Evolutionary conservation across 2,329 filamentous ascomycete species (phyloP).

Genomic region (Chaetoscypha palmicola): DNA sequence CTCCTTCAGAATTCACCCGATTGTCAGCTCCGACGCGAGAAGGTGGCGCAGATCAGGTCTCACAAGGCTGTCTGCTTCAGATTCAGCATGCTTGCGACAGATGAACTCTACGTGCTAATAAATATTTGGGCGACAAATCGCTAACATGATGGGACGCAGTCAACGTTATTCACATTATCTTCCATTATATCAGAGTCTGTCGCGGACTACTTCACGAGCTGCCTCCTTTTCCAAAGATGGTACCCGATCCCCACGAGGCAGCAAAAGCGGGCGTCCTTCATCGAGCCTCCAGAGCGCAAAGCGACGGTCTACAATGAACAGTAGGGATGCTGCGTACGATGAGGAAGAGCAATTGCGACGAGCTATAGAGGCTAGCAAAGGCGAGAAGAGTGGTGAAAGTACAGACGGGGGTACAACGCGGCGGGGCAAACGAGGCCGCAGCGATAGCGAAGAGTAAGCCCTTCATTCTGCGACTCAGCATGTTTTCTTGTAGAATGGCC

Average conservation of each 20-base stretch:
- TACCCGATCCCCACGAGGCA: slow-evolving; percentile 46
- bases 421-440: slow-evolving; percentile 75
- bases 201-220: slow-evolving; percentile 53
- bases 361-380: slow-evolving; percentile 92
- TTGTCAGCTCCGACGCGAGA: slow-evolving; percentile 27
- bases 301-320: slow-evolving; percentile 94
- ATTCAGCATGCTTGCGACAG: slow-evolving; percentile 9
- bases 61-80: slow-evolving; percentile 28
- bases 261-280: slow-evolving; percentile 47
- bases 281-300: slow-evolving; percentile 46
- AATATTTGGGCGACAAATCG: slow-evolving; percentile 11
- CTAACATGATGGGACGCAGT: slow-evolving; percentile 41
- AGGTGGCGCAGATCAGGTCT: slow-evolving; percentile 31
- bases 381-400: slow-evolving; percentile 45
- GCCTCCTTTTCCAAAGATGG: slow-evolving; percentile 59
- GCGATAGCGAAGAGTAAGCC: slow-evolving; percentile 90
- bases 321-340: slow-evolving; percentile 87
- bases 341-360: slow-evolving; percentile 84
- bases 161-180: slow-evolving; percentile 62
- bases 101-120: slow-evolving; percentile 9
- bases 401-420: slow-evolving; percentile 48
- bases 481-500: slow-evolving; percentile 7
- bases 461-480: not conserved
- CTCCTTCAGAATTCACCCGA: slow-evolving; percentile 15
- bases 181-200: slow-evolving; percentile 47